Base-by-base conservation (phyloP, 176 grass and related monocot species). In the Musa schizocarpa region DNA sequence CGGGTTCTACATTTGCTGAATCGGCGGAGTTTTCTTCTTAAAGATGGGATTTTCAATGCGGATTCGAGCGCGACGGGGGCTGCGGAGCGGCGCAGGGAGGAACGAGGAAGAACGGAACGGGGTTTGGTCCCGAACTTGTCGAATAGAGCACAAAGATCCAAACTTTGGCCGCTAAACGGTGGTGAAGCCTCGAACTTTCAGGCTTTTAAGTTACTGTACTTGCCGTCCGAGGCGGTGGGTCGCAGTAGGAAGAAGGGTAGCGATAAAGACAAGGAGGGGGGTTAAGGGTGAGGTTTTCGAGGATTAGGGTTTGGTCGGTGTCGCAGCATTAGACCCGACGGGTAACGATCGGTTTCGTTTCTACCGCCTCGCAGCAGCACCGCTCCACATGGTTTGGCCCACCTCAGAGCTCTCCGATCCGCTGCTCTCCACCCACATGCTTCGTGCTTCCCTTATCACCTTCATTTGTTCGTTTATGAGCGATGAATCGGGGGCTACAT, bases 351-450 rank as follows among this genome's bases (percentile, higher is more conserved):
- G 57, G 19, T 21, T 61, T 61, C 57, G 16, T 14, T 19, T 61
- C 57, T 61, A 19, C 57, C 57, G 14, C 57, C 20, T 19, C 57
- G 57, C 57, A n/a, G 53, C 56, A 3, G 58, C 29, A 76, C 57
- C 6, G 34, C 7, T 50, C 57, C 74, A 52, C 74, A 76, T 51
- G 58, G 17, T 50, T 64, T 64, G 74, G 19, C 34, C 58, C 74
- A 34, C 56, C 20, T 34, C 63, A 61, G 56, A 27, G 27, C n/a
- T 22, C 62, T 85, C 22, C 12, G 58, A 64, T 65, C 61, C 53
- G 70, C 9, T 69, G 72, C 76, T 27, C 83, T 50, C 34, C 76
- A 23, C 62, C 71, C 57, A 75, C 75, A 51, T 54, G 66, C 63
- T 61, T 50, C 6, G 19, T 65, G 63, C 25, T 67, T 53, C 63